Evolutionary conservation across 2,329 filamentous ascomycete species (phyloP).

Genomic region (Arthrocladium fulminans): DNA sequence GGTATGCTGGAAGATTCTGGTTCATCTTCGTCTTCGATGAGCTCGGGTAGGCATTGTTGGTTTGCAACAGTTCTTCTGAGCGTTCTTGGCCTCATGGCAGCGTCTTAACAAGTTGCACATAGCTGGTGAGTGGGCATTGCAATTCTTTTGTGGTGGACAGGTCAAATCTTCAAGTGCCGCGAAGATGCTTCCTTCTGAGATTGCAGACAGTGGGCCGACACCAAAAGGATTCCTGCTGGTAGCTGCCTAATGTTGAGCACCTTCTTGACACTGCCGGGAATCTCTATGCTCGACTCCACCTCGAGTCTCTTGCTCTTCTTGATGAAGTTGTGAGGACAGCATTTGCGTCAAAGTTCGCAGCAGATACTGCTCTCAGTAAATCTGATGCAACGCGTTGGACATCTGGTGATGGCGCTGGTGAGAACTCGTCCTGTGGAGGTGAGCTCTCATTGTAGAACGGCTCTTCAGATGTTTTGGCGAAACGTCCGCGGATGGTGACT

Average conservation of each 20-base stretch:
- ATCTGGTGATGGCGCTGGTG: background rate
- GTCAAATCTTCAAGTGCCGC: background rate
- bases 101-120: background rate
- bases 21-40: background rate
- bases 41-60: background rate
- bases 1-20: background rate
- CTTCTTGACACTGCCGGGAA: background rate
- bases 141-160: background rate
- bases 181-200: background rate
- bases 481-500: background rate
- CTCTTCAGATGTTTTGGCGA: background rate
- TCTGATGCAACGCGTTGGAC: background rate
- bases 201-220: background rate
- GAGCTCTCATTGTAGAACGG: background rate
- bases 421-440: background rate
- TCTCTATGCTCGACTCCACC: background rate
- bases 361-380: background rate
- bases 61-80: background rate
- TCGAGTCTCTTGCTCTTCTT: background rate
- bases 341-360: too few relatives aligned
- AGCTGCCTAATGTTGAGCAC: background rate
- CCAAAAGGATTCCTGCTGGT: background rate
- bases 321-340: too few relatives aligned
- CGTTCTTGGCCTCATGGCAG: background rate
- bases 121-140: background rate